A percentile compares a stretch with the other conserved stretches of the same genome.
phyloP scores from a whole-genome alignment of 257 asterid species.

The Solanum lycopersicoides region DNA sequence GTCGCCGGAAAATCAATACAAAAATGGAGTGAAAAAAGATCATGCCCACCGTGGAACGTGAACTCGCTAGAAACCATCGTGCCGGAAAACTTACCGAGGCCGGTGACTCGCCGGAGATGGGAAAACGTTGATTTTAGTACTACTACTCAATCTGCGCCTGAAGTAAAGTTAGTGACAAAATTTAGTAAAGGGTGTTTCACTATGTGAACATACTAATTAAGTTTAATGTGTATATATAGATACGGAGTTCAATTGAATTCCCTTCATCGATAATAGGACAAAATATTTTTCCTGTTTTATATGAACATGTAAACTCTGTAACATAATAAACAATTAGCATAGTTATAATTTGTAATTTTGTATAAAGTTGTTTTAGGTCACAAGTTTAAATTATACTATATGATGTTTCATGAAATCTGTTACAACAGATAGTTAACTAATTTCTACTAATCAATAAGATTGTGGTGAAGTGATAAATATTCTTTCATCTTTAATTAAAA shows the following conservation, averaged over 20 bases:
- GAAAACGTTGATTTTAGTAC: constrained; percentile 27
- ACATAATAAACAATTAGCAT: background rate
- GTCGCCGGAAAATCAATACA: background rate
- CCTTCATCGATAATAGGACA: background rate
- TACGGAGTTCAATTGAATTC: background rate
- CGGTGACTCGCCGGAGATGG: constrained; percentile 55
- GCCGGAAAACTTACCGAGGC: constrained; percentile 78
- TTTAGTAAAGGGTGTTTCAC: constrained; percentile 3
- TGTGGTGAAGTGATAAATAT: no score
- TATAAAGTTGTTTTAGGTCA: background rate
- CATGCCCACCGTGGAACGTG: constrained; percentile 64
- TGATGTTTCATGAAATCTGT: no score
- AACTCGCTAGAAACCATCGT: constrained; percentile 75
- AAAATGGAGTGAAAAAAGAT: constrained; percentile 62
- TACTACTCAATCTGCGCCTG: constrained; percentile 24
- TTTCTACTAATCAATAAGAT: no score
- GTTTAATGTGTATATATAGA: background rate
- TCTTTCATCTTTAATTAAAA: no score
- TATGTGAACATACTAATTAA: background rate
- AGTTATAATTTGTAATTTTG: background rate
- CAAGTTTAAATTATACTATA: background rate
- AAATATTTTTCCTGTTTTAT: background rate
- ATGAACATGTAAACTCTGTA: background rate
- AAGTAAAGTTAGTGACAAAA: background rate
- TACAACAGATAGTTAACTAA: no score